Conservation (phyloP, 495 filamentous ascomycete genomes). For the Arthonia radiata region DNA sequence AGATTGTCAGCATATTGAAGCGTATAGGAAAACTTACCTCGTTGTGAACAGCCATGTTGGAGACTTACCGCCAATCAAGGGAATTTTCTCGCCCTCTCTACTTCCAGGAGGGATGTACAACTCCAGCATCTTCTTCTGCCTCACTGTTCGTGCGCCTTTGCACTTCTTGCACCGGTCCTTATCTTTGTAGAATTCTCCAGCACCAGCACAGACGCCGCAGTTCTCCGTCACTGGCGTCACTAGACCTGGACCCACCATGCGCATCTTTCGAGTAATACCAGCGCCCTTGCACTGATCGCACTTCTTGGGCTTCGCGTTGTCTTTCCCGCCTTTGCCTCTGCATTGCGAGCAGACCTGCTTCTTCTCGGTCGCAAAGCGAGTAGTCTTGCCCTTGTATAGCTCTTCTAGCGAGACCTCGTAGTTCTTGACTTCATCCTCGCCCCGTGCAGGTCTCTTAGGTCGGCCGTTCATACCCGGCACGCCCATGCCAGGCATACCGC, state of each 20-base stretch:
- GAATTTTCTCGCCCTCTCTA: too few relatives aligned
- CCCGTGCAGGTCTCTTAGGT: constrained; percentile 37
- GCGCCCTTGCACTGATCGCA: constrained; percentile 63
- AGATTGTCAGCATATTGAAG: too few relatives aligned
- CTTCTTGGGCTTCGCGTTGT: constrained; percentile 62
- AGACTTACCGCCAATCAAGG: too few relatives aligned
- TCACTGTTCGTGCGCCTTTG: constrained; percentile 61
- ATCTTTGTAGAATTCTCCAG: constrained; percentile 63
- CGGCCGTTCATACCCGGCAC: constrained; percentile 17
- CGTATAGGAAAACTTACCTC: too few relatives aligned
- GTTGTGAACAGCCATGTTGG: too few relatives aligned
- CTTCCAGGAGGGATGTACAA: constrained; percentile 90
- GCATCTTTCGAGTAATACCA: constrained; percentile 42
- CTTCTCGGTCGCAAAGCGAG: constrained; percentile 81
- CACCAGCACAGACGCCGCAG: constrained; percentile 58
- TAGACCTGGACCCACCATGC: constrained; percentile 52
- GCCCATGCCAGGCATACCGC: constrained; percentile 25
- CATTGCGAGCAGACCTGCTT: constrained; percentile 70
- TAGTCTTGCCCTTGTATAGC: constrained; percentile 94
- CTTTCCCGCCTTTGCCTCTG: constrained; percentile 77
- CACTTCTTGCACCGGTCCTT: constrained; percentile 98
- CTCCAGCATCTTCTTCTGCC: constrained; percentile 79
- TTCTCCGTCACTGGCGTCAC: constrained; percentile 46
- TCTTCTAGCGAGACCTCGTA: constrained; percentile 83
- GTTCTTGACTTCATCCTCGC: constrained; percentile 63